Evolutionary conservation across 148 eudicot genomes (phyloP).

Genomic region (Spergularia bocconei): DNA sequence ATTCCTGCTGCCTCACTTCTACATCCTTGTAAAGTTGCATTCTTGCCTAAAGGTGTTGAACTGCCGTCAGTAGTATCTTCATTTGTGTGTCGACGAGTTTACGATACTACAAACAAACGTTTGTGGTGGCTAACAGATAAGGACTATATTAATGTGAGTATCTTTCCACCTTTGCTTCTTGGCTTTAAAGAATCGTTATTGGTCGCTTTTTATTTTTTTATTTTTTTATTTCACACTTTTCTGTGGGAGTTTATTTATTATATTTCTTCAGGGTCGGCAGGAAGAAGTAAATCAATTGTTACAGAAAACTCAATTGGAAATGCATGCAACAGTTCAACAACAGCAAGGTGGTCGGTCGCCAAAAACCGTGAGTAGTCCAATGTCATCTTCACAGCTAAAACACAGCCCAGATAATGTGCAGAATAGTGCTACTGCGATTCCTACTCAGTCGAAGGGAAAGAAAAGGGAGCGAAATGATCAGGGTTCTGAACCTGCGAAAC

Average conservation of each 20-base stretch:
- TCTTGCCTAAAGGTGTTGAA: constrained; percentile 74
- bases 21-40: constrained; percentile 92
- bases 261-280: constrained; percentile 63
- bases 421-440: constrained; percentile 40
- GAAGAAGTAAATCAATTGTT: constrained; percentile 84
- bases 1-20: constrained; percentile 82
- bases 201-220: not conserved
- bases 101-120: constrained; percentile 67
- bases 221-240: not conserved
- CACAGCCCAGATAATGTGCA: constrained; percentile 65
- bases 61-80: constrained; percentile 74
- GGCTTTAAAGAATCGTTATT: not conserved
- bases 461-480: constrained; percentile 78
- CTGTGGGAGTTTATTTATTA: not conserved
- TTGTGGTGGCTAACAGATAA: constrained; percentile 87
- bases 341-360: constrained; percentile 81
- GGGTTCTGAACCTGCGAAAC: constrained; percentile 52
- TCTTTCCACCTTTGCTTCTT: constrained; percentile 3
- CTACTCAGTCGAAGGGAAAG: constrained; percentile 73
- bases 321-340: constrained; percentile 60
- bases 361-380: constrained; percentile 54
- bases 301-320: constrained; percentile 57
- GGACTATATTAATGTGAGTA: constrained; percentile 71
- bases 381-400: constrained; percentile 50
- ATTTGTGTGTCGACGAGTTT: constrained; percentile 79